Percentiles rank a stretch among this genome's conserved stretches.
These are phyloP conservation scores for Pleomassaria siparia DNA, from an alignment of 2,329 filamentous ascomycete genomes.

Conservation along the genomic window DNA sequence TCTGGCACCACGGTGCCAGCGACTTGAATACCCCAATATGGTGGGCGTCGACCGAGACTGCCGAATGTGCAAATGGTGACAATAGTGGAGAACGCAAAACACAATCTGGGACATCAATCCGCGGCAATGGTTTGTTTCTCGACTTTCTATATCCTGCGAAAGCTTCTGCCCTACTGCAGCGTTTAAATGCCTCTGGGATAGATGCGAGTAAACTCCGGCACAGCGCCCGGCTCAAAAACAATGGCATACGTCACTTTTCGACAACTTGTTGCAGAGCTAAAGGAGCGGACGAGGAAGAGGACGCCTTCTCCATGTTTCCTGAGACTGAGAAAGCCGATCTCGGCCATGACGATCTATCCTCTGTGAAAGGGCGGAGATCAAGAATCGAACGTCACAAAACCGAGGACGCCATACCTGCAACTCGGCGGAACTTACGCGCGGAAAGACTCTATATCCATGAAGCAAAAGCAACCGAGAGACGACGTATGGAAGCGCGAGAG, in stretches of 20 bases:
- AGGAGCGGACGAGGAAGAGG: slow-evolving; percentile 1
- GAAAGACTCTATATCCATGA: slow-evolving; percentile 4
- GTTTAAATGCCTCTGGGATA: slow-evolving; percentile 22
- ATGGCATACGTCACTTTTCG: slow-evolving; percentile 30
- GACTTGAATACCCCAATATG: slow-evolving; percentile 45
- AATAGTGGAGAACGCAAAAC: slow-evolving; percentile 7
- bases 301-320: slow-evolving; percentile 2
- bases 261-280: slow-evolving; percentile 18
- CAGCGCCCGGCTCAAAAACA: slow-evolving; percentile 17
- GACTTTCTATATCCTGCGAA: slow-evolving; percentile 53
- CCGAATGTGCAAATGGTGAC: slow-evolving; percentile 14
- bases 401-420: neutral
- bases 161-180: slow-evolving; percentile 43
- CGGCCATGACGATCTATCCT: neutral
- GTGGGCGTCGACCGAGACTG: slow-evolving; percentile 21
- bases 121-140: slow-evolving; percentile 31
- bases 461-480: neutral
- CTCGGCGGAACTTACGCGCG: neutral
- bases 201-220: slow-evolving; percentile 31
- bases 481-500: slow-evolving; percentile 1
- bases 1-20: slow-evolving; percentile 59
- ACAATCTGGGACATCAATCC: slow-evolving; percentile 7
- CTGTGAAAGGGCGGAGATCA: neutral
- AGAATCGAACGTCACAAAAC: neutral
- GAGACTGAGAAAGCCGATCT: neutral